Conservation (phyloP, 1,139 yeast genomes). For the Geotrichum reessii region DNA sequence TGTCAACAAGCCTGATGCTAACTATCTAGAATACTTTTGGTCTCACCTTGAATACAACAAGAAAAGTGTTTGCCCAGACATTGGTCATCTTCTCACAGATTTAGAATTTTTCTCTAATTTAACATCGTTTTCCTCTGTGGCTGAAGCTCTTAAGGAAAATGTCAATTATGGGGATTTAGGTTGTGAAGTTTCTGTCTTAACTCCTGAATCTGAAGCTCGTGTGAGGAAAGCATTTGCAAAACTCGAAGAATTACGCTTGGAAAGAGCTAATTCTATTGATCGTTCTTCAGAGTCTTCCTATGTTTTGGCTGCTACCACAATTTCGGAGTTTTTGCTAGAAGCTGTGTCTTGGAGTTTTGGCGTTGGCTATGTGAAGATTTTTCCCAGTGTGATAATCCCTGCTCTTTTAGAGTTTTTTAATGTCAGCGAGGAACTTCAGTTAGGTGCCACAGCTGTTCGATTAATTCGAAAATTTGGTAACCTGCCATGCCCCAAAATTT, state of each 20-base stretch:
- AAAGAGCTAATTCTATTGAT: constrained; percentile 8
- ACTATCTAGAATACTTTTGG: constrained; percentile 39
- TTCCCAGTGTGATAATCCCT: constrained; percentile 54
- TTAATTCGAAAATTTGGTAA: constrained; percentile 55
- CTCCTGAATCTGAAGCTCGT: constrained; percentile 29
- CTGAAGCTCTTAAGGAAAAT: constrained; percentile 41
- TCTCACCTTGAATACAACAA: constrained; percentile 56
- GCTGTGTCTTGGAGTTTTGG: constrained; percentile 22
- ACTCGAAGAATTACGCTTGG: constrained; percentile 44
- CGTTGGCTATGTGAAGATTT: constrained; percentile 30
- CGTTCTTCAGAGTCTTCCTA: constrained; percentile 25
- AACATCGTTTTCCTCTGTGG: constrained; percentile 44
- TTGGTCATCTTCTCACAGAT: constrained; percentile 60
- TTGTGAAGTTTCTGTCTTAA: constrained; percentile 29
- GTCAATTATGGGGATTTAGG: constrained; percentile 37
- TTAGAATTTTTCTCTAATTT: constrained; percentile 50
- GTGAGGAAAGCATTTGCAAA: constrained; percentile 40
- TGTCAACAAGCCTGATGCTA: constrained; percentile 31
- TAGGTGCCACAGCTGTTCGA: constrained; percentile 53
- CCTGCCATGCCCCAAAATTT: constrained; percentile 46
- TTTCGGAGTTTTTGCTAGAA: constrained; percentile 27
- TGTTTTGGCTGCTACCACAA: constrained; percentile 36
- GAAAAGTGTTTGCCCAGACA: constrained; percentile 65
- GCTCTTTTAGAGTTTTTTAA: constrained; percentile 60
- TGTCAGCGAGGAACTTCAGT: constrained; percentile 76